Evolutionary conservation across 2,329 filamentous ascomycete species (phyloP).

Genomic region (Fonsecaea monophora): DNA sequence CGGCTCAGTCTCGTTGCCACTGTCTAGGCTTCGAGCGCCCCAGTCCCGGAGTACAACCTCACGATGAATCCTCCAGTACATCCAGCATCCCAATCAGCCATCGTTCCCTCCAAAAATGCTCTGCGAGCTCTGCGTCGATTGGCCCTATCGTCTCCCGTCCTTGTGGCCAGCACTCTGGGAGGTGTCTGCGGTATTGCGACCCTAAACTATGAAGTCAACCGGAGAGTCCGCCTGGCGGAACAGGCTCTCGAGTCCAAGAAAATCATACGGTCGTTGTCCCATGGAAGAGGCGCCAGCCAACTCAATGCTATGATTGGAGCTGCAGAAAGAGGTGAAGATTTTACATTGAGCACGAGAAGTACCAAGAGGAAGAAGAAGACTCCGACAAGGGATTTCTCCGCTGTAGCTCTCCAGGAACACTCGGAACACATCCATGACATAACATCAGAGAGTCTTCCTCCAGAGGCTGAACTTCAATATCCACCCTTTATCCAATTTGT

Average conservation of each 20-base stretch:
- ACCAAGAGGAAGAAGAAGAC: slow-evolving; percentile 36
- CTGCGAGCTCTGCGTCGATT: slow-evolving; percentile 51
- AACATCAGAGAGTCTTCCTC: background rate
- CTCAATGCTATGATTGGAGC: slow-evolving; percentile 53
- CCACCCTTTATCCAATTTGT: background rate
- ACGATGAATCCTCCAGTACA: slow-evolving; percentile 20
- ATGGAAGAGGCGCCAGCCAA: slow-evolving; percentile 43
- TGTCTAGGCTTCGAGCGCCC: background rate
- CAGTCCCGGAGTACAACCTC: slow-evolving; percentile 1
- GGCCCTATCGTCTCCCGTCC: slow-evolving; percentile 43
- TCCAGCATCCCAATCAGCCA: slow-evolving; percentile 10
- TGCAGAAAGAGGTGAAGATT: slow-evolving; percentile 53
- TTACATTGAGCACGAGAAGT: slow-evolving; percentile 48
- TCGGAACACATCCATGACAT: slow-evolving; percentile 3
- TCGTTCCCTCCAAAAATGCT: slow-evolving; percentile 53
- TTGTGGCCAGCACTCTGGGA: slow-evolving; percentile 44
- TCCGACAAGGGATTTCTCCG: slow-evolving; percentile 25
- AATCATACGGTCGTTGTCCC: slow-evolving; percentile 47
- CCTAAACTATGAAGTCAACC: slow-evolving; percentile 52
- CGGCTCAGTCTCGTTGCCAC: background rate
- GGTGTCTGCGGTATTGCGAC: slow-evolving; percentile 51
- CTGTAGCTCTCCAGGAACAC: slow-evolving; percentile 14
- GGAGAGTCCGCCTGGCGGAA: slow-evolving; percentile 50
- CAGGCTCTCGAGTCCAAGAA: slow-evolving; percentile 54
- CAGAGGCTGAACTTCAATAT: background rate